These are phyloP conservation scores for Auricularia auricula-judae DNA, from an alignment of 768 basidiomycete species.

Conservation along the genomic window DNA sequence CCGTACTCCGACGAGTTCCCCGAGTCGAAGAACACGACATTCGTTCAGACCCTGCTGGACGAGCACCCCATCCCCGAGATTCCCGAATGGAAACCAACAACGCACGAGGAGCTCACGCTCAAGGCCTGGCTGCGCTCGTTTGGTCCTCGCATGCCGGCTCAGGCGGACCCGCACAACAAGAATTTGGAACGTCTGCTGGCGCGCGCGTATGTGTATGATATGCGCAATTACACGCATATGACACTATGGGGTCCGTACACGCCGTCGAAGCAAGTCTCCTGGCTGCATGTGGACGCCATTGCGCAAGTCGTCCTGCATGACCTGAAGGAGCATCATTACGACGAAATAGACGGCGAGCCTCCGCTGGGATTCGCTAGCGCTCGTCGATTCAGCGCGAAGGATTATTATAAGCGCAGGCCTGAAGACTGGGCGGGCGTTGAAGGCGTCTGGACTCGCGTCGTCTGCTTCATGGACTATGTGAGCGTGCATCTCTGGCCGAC, in stretches of 20 bases:
- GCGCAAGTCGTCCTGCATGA: conserved; percentile 35
- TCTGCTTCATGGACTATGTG: conserved; percentile 71
- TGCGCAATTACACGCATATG: conserved; percentile 41
- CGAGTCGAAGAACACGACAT: conserved; percentile 31
- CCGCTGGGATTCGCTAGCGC: conserved; percentile 39
- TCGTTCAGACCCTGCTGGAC: conserved; percentile 33
- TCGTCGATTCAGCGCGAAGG: conserved; percentile 45
- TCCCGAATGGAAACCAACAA: conserved; percentile 28
- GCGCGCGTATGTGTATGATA: conserved; percentile 52
- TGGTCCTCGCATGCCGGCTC: conserved; percentile 34
- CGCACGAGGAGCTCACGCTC: conserved; percentile 19
- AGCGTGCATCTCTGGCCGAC: not conserved
- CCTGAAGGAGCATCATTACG: conserved; percentile 18
- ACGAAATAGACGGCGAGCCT: conserved; percentile 27
- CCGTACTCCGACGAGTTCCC: conserved; percentile 20
- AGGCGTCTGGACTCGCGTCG: conserved; percentile 63
- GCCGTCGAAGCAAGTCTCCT: conserved; percentile 32
- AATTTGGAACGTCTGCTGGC: conserved; percentile 32
- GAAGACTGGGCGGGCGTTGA: conserved; percentile 67
- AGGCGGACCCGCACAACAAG: conserved; percentile 14
- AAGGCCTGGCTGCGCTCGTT: conserved; percentile 37
- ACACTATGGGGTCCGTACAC: conserved; percentile 53
- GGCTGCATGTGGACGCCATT: conserved; percentile 53
- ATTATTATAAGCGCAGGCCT: conserved; percentile 16
- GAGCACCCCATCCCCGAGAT: conserved; percentile 32